Conservation (phyloP, 352 stramenopile genomes). For the Pythium brachiatum region DNA sequence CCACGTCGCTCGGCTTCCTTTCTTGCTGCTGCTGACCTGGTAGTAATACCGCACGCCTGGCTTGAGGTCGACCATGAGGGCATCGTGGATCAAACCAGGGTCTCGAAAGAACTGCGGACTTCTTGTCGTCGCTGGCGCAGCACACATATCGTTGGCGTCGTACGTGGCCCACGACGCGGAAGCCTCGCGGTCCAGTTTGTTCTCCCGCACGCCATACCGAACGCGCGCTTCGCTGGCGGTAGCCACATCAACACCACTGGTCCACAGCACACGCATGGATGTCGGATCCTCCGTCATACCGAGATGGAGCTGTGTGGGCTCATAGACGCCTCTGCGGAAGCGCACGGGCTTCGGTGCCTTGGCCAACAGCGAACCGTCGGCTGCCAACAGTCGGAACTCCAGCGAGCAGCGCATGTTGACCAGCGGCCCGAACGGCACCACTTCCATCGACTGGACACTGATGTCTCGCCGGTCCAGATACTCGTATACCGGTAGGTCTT, state of each 20-base stretch:
- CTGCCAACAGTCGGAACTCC: constrained; percentile 33
- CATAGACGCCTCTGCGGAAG: constrained; percentile 12
- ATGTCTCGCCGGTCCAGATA: constrained; percentile 21
- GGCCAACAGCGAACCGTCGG: constrained; percentile 3
- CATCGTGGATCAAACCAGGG: constrained; percentile 34
- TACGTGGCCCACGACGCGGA: constrained; percentile 17
- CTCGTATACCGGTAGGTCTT: not conserved
- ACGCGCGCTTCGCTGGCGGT: constrained; percentile 13
- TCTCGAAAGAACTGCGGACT: constrained; percentile 26
- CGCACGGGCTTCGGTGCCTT: constrained; percentile 1
- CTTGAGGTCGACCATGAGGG: constrained; percentile 24
- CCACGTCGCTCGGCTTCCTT: constrained; percentile 19
- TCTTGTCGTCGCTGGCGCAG: constrained; percentile 14
- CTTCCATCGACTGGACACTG: not conserved
- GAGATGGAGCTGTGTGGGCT: constrained; percentile 34
- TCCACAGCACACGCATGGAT: constrained; percentile 43
- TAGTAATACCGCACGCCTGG: constrained; percentile 31
- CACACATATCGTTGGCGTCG: constrained; percentile 29
- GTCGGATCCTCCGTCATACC: constrained; percentile 20
- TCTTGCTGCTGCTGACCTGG: constrained; percentile 21
- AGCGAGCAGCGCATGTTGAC: constrained; percentile 46
- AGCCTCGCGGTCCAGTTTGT: constrained; percentile 8
- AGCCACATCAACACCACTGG: constrained; percentile 15
- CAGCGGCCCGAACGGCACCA: constrained; percentile 35
- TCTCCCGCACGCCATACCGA: constrained; percentile 10